Evolutionary conservation across 495 filamentous ascomycete genomes (phyloP), one percentile per base, ranked within the genome.

Genomic region (Tuber microsphaerosporum): DNA sequence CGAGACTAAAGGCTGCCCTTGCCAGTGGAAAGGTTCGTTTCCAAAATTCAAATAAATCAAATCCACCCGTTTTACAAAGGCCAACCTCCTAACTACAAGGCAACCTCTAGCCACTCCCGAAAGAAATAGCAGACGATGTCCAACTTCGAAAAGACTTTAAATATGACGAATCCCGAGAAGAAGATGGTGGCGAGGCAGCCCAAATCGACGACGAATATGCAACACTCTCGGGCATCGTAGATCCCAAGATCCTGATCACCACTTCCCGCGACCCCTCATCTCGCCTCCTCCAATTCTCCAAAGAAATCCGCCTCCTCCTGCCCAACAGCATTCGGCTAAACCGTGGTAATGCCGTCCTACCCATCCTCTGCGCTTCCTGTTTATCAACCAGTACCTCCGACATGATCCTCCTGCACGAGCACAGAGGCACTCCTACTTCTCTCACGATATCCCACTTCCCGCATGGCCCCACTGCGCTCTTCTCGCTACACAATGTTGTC

Each of bases 201-300:
- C 91, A 93, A 77, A 85, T 99, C n/a, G 95, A 99, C 83, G 95
- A 99, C 82, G 95, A 99, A 87, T 97, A 97, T 83, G 88, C 91
- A 20, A 89, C 93, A 74, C 89, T 95, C 3, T 93, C 90, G 51
- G 94, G 94, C 39, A 88, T 97, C 74, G 88, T 93, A 26, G 93
- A 97, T 76, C 94, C 93, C 48, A 89, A 94, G 72, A 89, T 94
- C 19, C 88, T 97, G n/a, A 92, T 98, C 75, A 97, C 94, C 17
- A 98, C 96, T 7, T 93, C 92, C 70, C 88, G 95, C 71, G 92
- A 93, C 75, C 94, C 94, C 42, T 94, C 91, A 69, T 91, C 92
- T 69, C 89, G 94, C 65, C 88, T 98, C 7, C 88, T 89, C 61
- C 89, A 92, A 17, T 99, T 99, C 82, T 91, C 92, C n/a, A 99